Conservation (phyloP, 805 yeast genomes). For the Yamadazyma tumulicola region DNA sequence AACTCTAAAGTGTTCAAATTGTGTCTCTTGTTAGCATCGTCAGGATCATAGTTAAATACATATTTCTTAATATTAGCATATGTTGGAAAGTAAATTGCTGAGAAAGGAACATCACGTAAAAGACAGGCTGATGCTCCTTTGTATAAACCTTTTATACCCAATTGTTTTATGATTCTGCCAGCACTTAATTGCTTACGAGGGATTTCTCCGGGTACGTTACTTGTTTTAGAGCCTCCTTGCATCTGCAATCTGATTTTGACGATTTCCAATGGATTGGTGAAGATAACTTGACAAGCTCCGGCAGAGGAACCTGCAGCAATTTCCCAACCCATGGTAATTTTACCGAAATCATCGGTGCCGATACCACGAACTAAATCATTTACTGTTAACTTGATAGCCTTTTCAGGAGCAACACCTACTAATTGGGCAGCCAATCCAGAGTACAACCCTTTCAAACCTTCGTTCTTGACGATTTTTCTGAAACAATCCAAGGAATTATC, state of each 20-base stretch:
- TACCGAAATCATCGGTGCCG: conserved; percentile 47
- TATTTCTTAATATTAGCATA: conserved; percentile 88
- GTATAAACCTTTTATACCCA: conserved; percentile 83
- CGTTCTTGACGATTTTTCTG: conserved; percentile 66
- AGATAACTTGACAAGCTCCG: conserved; percentile 93
- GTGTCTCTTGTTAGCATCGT: conserved; percentile 51
- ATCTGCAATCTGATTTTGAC: conserved; percentile 93
- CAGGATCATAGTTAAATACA: conserved; percentile 78
- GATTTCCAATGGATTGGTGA: conserved; percentile 94
- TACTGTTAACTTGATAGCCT: conserved; percentile 93
- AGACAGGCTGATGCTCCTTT: conserved; percentile 91
- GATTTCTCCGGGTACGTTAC: conserved; percentile 29
- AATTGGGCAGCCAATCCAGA: conserved; percentile 93
- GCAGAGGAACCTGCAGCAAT: conserved; percentile 88
- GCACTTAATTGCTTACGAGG: conserved; percentile 52
- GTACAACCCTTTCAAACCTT: conserved; percentile 83
- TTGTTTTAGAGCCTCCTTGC: conserved; percentile 64
- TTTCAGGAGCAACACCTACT: conserved; percentile 97
- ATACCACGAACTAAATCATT: conserved; percentile 81
- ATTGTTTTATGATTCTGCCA: conserved; percentile 64
- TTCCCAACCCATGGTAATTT: conserved; percentile 57
- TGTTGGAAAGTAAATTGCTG: conserved; percentile 95
- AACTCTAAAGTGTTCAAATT: conserved; percentile 79
- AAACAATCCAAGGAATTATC: conserved; percentile 85
- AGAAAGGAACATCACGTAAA: conserved; percentile 92